Evolutionary conservation across 2,329 filamentous ascomycete genomes (phyloP).

Genomic region (Fusarium sp.): DNA sequence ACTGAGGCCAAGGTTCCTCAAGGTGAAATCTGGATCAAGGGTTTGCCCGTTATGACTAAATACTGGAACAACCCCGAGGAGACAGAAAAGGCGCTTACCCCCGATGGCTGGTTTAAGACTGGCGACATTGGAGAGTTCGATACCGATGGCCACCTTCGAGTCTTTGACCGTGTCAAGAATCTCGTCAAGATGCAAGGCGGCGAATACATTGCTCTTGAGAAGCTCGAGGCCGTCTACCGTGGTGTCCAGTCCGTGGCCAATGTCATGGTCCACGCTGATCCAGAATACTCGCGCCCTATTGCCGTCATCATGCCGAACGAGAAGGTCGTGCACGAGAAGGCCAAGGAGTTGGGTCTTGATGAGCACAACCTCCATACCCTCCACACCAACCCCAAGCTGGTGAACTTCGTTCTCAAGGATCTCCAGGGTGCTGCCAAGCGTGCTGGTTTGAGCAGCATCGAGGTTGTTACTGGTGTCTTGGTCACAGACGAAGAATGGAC

Average conservation of each 20-base stretch:
- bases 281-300: constrained; percentile 79
- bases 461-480: constrained; percentile 81
- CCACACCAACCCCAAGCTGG: constrained; percentile 74
- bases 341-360: constrained; percentile 69
- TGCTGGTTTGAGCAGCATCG: constrained; percentile 75
- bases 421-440: constrained; percentile 72
- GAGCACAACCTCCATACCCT: constrained; percentile 77
- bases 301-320: constrained; percentile 81
- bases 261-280: constrained; percentile 86
- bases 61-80: constrained; percentile 91
- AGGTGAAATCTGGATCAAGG: constrained; percentile 92
- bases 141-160: constrained; percentile 78
- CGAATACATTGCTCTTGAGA: constrained; percentile 97
- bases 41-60: constrained; percentile 76
- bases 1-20: constrained; percentile 81
- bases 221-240: constrained; percentile 91
- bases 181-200: constrained; percentile 94
- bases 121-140: constrained; percentile 96
- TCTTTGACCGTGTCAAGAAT: constrained; percentile 99
- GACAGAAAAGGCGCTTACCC: constrained; percentile 79
- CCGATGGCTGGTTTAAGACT: constrained; percentile 96
- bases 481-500: constrained; percentile 90
- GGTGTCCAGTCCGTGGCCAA: constrained; percentile 82
- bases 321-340: constrained; percentile 69
- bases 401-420: constrained; percentile 71